Evolutionary conservation across 2,329 filamentous ascomycete genomes (phyloP), one percentile per base, ranked within the genome.

Genomic region (Dothideomycetes sp.): DNA sequence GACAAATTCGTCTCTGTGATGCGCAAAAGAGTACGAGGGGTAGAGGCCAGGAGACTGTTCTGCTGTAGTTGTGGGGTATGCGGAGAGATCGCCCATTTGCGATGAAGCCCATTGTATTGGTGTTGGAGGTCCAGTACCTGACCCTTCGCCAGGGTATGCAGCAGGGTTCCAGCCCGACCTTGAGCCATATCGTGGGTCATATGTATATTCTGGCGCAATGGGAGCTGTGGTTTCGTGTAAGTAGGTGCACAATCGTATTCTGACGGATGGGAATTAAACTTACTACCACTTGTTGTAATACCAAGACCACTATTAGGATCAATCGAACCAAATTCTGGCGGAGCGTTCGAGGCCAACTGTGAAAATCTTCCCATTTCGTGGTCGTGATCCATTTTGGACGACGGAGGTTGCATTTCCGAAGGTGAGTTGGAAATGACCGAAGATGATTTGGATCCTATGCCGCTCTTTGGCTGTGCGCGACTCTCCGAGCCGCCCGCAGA

Each of bases 401-500:
- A 23, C 9, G 28, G 29, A 11, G 43, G 33, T 22, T 39, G 27
- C 16, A 43, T 20, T 11, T 43, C 46, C 11, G 44, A 32, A n/a
- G 46, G 46, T 4, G 43, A 45, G 36, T 38, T 42, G 2, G 46
- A 48, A 16, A 48, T 44, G 17, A 42, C 31, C 7, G 46, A 48
- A 15, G 46, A 45, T 8, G 41, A 20, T n/a, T 45, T 45, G n/a
- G 46, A 48, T 24, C 29, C 38, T 16, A 37, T 13, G n/a, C 38
- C 29, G 6, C 16, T 12, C 23, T 44, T 48, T 11, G 64, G 57
- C 20, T 67, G 64, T 28, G 64, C 54, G 46, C 67, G 66, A 51
- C 67, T 68, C 43, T 68, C 65, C 71, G 69, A 18, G 74, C 76
- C 50, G 77, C 73, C 57, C 87, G 84, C 49, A 5, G 43, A 43